Evolutionary conservation across 441 rosid species (phyloP).

Genomic region (Kokia cookei): DNA sequence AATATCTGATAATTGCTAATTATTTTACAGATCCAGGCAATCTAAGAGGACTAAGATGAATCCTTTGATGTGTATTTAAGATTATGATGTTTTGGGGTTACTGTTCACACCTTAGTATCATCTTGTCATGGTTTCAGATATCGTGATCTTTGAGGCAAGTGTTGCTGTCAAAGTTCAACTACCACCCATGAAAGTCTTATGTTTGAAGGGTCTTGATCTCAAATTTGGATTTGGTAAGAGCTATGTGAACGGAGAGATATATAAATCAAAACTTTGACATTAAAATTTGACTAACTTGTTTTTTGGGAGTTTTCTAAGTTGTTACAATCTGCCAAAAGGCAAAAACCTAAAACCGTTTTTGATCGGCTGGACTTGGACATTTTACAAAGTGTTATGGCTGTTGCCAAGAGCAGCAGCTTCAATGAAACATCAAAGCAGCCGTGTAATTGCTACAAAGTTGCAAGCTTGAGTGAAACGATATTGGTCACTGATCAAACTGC

Average conservation of each 20-base stretch:
- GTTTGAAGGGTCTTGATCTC: conserved; percentile 16
- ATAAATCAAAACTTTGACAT: conserved; percentile 11
- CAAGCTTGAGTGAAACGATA: conserved; percentile 37
- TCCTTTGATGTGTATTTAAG: conserved; percentile 3
- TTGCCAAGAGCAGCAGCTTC: conserved; percentile 36
- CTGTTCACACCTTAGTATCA: neutral
- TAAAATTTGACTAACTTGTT: neutral
- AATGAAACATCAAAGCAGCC: conserved; percentile 25
- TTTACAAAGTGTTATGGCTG: conserved; percentile 47
- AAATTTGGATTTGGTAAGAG: conserved; percentile 9
- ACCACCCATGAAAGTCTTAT: conserved; percentile 16
- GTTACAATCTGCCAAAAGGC: neutral
- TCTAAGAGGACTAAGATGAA: conserved; percentile 5
- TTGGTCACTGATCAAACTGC: conserved; percentile 40
- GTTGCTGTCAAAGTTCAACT: conserved; percentile 12
- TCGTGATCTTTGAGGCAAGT: conserved; percentile 4
- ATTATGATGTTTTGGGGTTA: neutral
- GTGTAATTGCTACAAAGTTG: conserved; percentile 37
- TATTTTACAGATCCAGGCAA: conserved; percentile 33
- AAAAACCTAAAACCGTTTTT: neutral
- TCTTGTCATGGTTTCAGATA: neutral
- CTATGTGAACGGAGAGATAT: neutral
- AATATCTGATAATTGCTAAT: neutral
- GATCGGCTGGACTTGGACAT: conserved; percentile 5
- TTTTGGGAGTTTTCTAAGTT: neutral